These are phyloP conservation scores for Cryptococcus sp. DNA, from an alignment of 1,284 basidiomycete species.

Conservation along the genomic window DNA sequence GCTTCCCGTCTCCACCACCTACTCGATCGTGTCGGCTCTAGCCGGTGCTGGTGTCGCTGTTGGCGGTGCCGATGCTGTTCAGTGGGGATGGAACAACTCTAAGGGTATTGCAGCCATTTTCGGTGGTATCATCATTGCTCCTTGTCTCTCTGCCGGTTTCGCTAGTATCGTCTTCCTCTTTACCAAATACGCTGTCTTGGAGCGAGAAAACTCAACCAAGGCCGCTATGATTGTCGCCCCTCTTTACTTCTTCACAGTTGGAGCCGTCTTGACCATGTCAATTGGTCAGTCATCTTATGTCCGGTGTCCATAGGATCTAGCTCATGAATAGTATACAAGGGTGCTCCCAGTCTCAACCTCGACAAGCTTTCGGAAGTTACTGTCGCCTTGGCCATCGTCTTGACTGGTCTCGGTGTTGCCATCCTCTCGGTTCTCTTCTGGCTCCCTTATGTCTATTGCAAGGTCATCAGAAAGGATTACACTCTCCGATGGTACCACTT, in stretches of 20 bases:
- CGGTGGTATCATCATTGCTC: slow-evolving; percentile 47
- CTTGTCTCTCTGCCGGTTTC: slow-evolving; percentile 48
- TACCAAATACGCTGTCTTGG: slow-evolving; percentile 48
- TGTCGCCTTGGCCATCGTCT: slow-evolving; percentile 48
- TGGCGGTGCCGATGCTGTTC: slow-evolving; percentile 45
- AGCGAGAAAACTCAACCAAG: slow-evolving; percentile 42
- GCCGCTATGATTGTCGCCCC: slow-evolving; percentile 45
- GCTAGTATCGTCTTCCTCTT: slow-evolving; percentile 49
- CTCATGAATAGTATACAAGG: slow-evolving; percentile 42
- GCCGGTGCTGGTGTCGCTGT: slow-evolving; percentile 52
- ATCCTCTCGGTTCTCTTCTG: slow-evolving; percentile 50
- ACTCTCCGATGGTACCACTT: slow-evolving; percentile 51
- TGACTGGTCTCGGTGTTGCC: slow-evolving; percentile 47
- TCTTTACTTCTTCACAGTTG: slow-evolving; percentile 49
- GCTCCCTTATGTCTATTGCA: slow-evolving; percentile 52
- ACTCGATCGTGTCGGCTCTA: slow-evolving; percentile 51
- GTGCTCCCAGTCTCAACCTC: slow-evolving; percentile 47
- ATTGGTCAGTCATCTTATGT: slow-evolving; percentile 24
- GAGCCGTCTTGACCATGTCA: slow-evolving; percentile 43
- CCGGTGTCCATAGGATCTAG: no score
- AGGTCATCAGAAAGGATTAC: slow-evolving; percentile 52
- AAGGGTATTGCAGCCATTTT: slow-evolving; percentile 51
- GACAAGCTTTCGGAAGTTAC: slow-evolving; percentile 39
- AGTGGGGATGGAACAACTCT: slow-evolving; percentile 54
- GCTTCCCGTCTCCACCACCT: slow-evolving; percentile 51